These are phyloP conservation scores for Ophiobolus disseminans DNA, from an alignment of 2,329 filamentous ascomycete genomes.

Conservation along the genomic window DNA sequence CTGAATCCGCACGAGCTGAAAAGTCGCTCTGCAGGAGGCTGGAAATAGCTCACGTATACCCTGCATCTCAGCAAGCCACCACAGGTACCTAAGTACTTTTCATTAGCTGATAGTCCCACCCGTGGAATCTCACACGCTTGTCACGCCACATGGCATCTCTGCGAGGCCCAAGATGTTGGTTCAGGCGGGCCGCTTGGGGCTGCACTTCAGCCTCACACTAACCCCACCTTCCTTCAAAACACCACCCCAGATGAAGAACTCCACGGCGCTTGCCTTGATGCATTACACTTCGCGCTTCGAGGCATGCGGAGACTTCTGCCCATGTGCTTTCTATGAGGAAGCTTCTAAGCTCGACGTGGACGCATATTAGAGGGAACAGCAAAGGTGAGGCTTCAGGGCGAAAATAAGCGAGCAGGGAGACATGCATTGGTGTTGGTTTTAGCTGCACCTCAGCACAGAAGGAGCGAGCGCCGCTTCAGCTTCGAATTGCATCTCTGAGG, in stretches of 20 bases:
- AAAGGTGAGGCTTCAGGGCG: background rate
- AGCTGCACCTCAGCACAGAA: slow-evolving; percentile 1
- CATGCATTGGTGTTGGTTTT: background rate
- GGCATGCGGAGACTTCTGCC: too few species aligned
- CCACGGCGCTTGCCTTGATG: too few species aligned
- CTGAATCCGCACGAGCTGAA: background rate
- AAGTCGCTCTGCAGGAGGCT: background rate
- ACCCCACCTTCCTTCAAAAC: background rate
- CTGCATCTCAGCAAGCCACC: background rate
- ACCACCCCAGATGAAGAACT: background rate
- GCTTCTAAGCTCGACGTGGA: too few species aligned
- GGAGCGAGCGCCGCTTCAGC: slow-evolving; percentile 1
- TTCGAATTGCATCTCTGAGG: background rate
- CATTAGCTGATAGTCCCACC: too few species aligned
- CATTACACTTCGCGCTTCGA: too few species aligned
- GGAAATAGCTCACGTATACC: background rate
- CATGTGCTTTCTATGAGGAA: too few species aligned
- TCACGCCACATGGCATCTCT: slow-evolving; percentile 1
- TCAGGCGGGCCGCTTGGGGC: slow-evolving; percentile 3
- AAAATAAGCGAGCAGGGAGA: background rate
- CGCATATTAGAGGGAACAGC: background rate
- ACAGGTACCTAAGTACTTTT: too few species aligned
- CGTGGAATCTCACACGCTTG: background rate
- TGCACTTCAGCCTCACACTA: background rate
- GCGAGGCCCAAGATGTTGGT: background rate